Conservation (phyloP, 2,329 filamentous ascomycete genomes). For the Stachybotrys echinatus region DNA sequence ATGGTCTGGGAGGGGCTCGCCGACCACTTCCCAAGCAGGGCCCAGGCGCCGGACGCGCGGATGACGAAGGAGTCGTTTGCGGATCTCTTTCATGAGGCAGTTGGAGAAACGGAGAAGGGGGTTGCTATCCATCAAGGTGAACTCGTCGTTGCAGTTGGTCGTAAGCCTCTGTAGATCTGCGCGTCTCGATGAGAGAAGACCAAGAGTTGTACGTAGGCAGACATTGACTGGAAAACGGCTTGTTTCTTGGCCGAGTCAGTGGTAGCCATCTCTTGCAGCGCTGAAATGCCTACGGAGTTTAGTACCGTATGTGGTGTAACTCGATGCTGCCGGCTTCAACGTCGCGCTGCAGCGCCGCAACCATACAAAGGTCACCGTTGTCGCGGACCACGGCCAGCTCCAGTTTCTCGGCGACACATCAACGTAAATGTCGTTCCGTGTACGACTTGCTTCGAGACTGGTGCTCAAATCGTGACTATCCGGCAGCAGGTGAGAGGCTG, state of each 20-base stretch:
- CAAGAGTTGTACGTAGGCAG: no score
- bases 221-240: no score
- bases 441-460: background rate
- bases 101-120: background rate
- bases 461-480: constrained; percentile 6
- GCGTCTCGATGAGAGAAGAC: background rate
- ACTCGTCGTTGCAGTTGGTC: background rate
- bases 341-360: constrained; percentile 26
- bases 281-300: constrained; percentile 22
- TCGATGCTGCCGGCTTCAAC: constrained; percentile 26
- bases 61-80: background rate
- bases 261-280: constrained; percentile 7
- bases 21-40: background rate
- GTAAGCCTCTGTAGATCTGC: background rate
- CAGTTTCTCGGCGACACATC: constrained; percentile 16
- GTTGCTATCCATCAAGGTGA: background rate
- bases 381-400: constrained; percentile 15
- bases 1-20: background rate
- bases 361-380: constrained; percentile 18
- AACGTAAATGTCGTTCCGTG: constrained; percentile 11
- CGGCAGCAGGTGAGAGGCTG: background rate
- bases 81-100: background rate
- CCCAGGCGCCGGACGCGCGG: background rate
- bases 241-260: background rate
- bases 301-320: constrained; percentile 27